Percentiles rank a stretch among this genome's conserved stretches.
Evolutionary conservation across 805 yeast species (phyloP).

Genomic region (Saccharomycopsis capsularis): DNA sequence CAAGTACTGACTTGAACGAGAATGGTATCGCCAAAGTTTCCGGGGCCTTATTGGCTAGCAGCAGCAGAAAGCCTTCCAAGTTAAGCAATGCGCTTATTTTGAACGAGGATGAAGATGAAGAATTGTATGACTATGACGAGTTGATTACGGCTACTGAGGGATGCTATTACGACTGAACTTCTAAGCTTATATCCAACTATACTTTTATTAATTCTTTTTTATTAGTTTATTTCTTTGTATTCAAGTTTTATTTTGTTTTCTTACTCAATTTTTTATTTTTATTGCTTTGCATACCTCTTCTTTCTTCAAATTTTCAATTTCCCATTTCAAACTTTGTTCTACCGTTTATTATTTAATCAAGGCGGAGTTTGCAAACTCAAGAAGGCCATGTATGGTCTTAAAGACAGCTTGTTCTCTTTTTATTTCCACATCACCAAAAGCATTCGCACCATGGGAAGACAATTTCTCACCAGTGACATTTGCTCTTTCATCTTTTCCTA

Average conservation of each 20-base stretch:
- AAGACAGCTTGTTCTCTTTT: no score
- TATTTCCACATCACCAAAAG: no score
- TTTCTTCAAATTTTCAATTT: neutral
- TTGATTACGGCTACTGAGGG: slow-evolving; percentile 17
- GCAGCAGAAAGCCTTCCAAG: neutral
- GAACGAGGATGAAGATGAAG: slow-evolving; percentile 16
- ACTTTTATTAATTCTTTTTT: neutral
- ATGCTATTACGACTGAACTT: slow-evolving; percentile 12
- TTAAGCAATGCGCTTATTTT: neutral
- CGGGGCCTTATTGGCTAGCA: neutral
- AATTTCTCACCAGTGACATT: no score
- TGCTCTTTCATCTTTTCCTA: no score
- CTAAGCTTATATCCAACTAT: no score
- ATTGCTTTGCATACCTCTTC: neutral
- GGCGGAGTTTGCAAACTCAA: no score
- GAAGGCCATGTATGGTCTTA: no score
- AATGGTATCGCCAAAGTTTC: neutral
- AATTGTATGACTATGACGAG: slow-evolving; percentile 17
- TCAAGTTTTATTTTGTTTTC: neutral
- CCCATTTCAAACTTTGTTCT: no score
- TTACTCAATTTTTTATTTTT: neutral
- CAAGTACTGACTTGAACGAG: neutral
- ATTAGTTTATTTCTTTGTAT: neutral
- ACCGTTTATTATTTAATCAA: no score
- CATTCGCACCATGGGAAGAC: no score